These are phyloP conservation scores for Hymenoscyphus infarciens DNA, from an alignment of 2,329 filamentous ascomycete species.

Conservation along the genomic window DNA sequence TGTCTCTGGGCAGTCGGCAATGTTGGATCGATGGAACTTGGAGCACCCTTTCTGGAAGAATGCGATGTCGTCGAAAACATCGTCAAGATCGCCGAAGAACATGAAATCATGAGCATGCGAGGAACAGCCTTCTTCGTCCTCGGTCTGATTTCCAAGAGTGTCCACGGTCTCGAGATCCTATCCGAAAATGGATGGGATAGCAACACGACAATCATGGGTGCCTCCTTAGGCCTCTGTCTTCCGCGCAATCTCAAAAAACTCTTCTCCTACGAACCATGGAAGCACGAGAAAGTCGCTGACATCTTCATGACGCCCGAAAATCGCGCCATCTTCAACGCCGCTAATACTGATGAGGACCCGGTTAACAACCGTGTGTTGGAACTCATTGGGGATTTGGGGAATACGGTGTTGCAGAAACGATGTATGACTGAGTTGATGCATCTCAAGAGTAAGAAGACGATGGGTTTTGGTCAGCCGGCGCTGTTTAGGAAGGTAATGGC, in stretches of 20 bases:
- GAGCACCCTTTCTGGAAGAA: constrained; percentile 87
- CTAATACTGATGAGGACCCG: constrained; percentile 54
- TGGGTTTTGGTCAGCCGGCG: constrained; percentile 69
- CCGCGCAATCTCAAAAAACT: constrained; percentile 75
- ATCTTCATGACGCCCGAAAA: constrained; percentile 41
- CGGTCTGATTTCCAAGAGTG: constrained; percentile 84
- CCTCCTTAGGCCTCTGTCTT: constrained; percentile 82
- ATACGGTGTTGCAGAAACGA: constrained; percentile 87
- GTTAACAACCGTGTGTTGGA: constrained; percentile 74
- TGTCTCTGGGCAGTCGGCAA: constrained; percentile 98
- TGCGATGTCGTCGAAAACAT: constrained; percentile 85
- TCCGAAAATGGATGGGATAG: constrained; percentile 91
- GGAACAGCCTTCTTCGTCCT: constrained; percentile 97
- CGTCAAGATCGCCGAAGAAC: constrained; percentile 80
- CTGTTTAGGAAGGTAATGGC: constrained; percentile 85
- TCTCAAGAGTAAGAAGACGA: constrained; percentile 71
- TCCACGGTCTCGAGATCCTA: constrained; percentile 88
- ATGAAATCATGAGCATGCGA: constrained; percentile 86
- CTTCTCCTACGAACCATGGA: constrained; percentile 66
- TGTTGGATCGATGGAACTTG: constrained; percentile 96
- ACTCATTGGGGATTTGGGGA: constrained; percentile 82
- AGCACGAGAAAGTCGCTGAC: constrained; percentile 35
- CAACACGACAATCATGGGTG: constrained; percentile 76
- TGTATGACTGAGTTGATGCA: constrained; percentile 77
- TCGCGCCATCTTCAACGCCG: constrained; percentile 44